Base-by-base conservation (phyloP, 1,284 basidiomycete species). In the Vanrija sp. region DNA sequence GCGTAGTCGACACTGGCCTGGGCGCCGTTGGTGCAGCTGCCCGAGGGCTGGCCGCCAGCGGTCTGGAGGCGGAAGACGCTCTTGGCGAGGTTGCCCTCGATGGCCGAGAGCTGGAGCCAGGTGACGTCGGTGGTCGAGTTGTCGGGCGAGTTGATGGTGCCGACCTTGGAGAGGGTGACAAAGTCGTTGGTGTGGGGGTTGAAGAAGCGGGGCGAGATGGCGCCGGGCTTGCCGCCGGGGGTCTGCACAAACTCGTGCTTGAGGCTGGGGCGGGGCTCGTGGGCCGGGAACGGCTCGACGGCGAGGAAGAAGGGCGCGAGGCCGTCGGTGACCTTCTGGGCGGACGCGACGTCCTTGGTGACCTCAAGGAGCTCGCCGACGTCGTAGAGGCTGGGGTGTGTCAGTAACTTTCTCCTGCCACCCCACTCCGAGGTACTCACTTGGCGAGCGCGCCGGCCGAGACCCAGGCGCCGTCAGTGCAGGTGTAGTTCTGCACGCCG, bases 31-130 rank as follows among this genome's bases (percentile, higher is more conserved):
- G 67, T 64, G 70, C 82, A 84, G 78, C 80, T 34, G 3, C 42
- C 16, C 34, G 85, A 84, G 14, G 85, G 83, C 66, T 85, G 83
- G n/a, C 86, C 85, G 38, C 77, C 79, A 21, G 78, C 76, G 9
- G 85, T 87, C 64, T 85, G 80, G 10, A 82, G 75, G 49, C 85
- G 75, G 74, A 80, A 85, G 6, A 86, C 77, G 51, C 79, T 71
- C 52, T 75, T 76, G 4, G 85, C 83, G 38, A 86, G 71, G 3
- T 72, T 65, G 4, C 85, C 85, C 42, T 79, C 59, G 26, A 67
- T 34, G 38, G 55, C 63, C 4, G 73, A 78, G 23, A 87, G 74
- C 54, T 80, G 69, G 18, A 86, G 74, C 82, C 83, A 85, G 59
- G 83, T 79, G 28, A 87, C 76, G 61, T 86, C 80, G 38, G 25